Evolutionary conservation across 164 flowering plant species (phyloP).

Genomic region (Aristolochia contorta): DNA sequence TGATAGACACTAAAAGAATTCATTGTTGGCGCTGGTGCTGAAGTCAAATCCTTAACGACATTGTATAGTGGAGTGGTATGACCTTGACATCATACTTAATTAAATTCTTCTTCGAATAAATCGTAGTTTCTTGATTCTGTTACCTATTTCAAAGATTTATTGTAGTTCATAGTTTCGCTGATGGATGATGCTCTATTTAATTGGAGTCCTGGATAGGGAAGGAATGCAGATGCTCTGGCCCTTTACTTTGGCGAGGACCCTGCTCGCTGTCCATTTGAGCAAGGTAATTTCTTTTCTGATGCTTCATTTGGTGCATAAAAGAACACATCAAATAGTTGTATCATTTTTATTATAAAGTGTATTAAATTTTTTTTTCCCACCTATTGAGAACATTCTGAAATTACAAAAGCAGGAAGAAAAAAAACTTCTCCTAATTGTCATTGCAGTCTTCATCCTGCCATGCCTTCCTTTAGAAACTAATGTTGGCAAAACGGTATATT

Average conservation of each 20-base stretch:
- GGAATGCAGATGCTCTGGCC: slow-evolving; percentile 95
- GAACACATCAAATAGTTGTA: too few species aligned
- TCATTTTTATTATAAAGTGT: too few species aligned
- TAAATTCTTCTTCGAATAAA: neutral
- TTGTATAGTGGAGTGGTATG: slow-evolving; percentile 84
- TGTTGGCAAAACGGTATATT: too few species aligned
- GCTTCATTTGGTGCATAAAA: neutral
- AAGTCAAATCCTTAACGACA: slow-evolving; percentile 59
- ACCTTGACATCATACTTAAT: neutral
- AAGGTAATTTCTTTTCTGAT: slow-evolving; percentile 40
- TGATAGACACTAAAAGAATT: slow-evolving; percentile 76
- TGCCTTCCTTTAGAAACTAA: too few species aligned
- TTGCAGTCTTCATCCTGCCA: too few species aligned
- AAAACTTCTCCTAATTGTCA: too few species aligned
- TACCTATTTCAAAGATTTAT: neutral
- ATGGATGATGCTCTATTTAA: neutral
- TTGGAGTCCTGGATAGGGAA: slow-evolving; percentile 54
- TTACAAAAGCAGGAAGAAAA: too few species aligned
- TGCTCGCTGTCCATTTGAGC: slow-evolving; percentile 93
- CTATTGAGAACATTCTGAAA: too few species aligned
- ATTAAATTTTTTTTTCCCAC: too few species aligned
- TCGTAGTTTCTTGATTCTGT: neutral
- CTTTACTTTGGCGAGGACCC: slow-evolving; percentile 95
- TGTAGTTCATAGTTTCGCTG: too few species aligned
- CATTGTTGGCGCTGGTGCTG: slow-evolving; percentile 58